These are phyloP conservation scores for Tarenaya hassleriana DNA, from an alignment of 345 rosid species.

Conservation along the genomic window DNA sequence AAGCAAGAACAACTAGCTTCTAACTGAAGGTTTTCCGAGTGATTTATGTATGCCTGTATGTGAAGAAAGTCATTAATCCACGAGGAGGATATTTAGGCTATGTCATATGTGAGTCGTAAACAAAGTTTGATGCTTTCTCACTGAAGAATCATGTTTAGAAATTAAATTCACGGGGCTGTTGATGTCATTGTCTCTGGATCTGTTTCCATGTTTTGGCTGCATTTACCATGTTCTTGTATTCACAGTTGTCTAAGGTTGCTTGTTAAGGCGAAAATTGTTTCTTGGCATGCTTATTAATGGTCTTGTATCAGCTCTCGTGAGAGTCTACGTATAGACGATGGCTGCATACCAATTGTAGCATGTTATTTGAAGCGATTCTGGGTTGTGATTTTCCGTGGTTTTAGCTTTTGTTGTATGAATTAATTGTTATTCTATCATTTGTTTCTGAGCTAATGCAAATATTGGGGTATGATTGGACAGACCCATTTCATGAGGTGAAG, in stretches of 20 bases:
- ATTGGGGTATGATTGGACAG: conserved; percentile 38
- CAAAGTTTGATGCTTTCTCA: conserved; percentile 8
- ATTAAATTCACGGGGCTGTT: neutral
- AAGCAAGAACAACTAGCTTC: conserved; percentile 14
- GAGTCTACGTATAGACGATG: neutral
- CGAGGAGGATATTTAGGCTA: conserved; percentile 2
- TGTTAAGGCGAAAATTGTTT: neutral
- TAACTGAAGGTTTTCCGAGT: conserved; percentile 3
- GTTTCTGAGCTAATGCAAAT: conserved; percentile 17
- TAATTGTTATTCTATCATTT: conserved; percentile 2
- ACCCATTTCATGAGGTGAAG: conserved; percentile 80
- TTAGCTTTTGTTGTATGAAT: neutral
- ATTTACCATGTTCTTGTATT: conserved; percentile 5
- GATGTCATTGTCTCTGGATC: conserved; percentile 5
- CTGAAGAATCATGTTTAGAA: conserved; percentile 9
- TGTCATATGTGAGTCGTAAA: conserved; percentile 15
- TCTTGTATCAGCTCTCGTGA: neutral
- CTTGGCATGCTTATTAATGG: neutral
- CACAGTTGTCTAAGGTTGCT: neutral
- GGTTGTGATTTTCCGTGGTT: conserved; percentile 6
- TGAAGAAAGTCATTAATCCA: neutral
- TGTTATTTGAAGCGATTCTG: neutral
- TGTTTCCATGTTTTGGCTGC: neutral
- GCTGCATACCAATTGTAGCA: neutral
- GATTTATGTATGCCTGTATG: neutral